Evolutionary conservation across 1,284 basidiomycete genomes (phyloP).

Genomic region (Naganishia albida): DNA sequence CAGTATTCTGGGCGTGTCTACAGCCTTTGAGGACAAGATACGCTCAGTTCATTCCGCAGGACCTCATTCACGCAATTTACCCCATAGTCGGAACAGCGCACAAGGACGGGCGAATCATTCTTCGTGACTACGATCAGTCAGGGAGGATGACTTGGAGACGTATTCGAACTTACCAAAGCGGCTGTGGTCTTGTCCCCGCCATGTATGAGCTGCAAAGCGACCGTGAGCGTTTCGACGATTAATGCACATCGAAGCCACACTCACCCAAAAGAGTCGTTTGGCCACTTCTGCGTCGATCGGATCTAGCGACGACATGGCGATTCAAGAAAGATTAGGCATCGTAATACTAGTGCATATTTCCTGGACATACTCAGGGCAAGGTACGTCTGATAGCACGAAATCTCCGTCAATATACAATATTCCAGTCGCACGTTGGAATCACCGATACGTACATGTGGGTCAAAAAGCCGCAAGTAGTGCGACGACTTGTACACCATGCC

Average conservation of each 20-base stretch:
- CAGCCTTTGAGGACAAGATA: background rate
- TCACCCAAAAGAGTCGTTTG: constrained; percentile 29
- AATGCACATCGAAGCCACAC: background rate
- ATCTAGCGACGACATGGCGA: constrained; percentile 4
- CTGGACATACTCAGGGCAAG: constrained; percentile 18
- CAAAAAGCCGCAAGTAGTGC: constrained; percentile 22
- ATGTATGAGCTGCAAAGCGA: constrained; percentile 23
- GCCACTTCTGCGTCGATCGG: constrained; percentile 28
- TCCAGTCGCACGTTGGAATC: background rate
- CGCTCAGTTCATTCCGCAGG: background rate
- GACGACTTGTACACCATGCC: background rate
- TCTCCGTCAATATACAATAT: background rate
- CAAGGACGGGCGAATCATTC: constrained; percentile 20
- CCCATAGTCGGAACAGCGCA: constrained; percentile 25
- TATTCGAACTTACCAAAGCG: constrained; percentile 5
- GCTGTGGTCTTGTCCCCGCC: constrained; percentile 24
- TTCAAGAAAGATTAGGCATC: background rate
- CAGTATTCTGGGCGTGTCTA: constrained; percentile 23
- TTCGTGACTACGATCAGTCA: background rate
- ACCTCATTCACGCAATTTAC: background rate
- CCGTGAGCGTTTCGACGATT: background rate
- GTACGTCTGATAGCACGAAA: constrained; percentile 8
- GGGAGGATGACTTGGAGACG: background rate
- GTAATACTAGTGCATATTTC: background rate
- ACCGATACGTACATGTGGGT: constrained; percentile 16